phyloP scores from a whole-genome alignment of 495 filamentous ascomycete species.

The Daldinia childiae region DNA sequence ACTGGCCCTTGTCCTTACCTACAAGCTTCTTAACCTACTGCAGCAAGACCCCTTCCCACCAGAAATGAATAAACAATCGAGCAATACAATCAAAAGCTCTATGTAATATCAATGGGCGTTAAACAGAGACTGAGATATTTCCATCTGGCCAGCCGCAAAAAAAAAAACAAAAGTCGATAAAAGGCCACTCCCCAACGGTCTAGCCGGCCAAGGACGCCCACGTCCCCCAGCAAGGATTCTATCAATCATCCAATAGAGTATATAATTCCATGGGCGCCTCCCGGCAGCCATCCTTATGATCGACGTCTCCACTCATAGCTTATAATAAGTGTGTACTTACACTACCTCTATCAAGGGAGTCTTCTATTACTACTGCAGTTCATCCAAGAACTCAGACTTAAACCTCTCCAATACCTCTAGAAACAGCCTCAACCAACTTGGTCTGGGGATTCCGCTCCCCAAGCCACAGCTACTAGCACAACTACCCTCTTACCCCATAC shows the following conservation, averaged over 20 bases:
- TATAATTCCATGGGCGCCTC: slow-evolving; percentile 47
- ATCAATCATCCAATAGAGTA: slow-evolving; percentile 40
- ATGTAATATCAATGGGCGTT: background rate
- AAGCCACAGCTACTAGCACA: slow-evolving; percentile 4
- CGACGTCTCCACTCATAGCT: slow-evolving; percentile 46
- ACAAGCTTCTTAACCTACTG: slow-evolving; percentile 24
- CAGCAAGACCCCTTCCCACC: slow-evolving; percentile 16
- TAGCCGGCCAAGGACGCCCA: slow-evolving; percentile 18
- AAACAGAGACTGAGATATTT: background rate
- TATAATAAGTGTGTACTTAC: slow-evolving; percentile 26
- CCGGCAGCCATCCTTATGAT: slow-evolving; percentile 42
- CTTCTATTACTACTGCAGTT: slow-evolving; percentile 3
- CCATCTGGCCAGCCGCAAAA: slow-evolving; percentile 12
- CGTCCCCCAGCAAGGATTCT: slow-evolving; percentile 30
- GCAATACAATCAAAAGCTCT: slow-evolving; percentile 1
- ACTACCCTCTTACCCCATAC: background rate
- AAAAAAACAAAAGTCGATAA: slow-evolving; percentile 25
- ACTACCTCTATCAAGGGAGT: slow-evolving; percentile 34
- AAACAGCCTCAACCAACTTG: slow-evolving; percentile 11
- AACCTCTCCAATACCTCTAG: background rate
- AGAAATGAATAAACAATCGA: slow-evolving; percentile 30
- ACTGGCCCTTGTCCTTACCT: slow-evolving; percentile 32
- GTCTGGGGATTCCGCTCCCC: slow-evolving; percentile 30
- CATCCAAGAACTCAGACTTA: background rate
- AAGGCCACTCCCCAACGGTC: slow-evolving; percentile 15